phyloP scores from a whole-genome alignment of 768 basidiomycete species.

The Megacollybia marginata region DNA sequence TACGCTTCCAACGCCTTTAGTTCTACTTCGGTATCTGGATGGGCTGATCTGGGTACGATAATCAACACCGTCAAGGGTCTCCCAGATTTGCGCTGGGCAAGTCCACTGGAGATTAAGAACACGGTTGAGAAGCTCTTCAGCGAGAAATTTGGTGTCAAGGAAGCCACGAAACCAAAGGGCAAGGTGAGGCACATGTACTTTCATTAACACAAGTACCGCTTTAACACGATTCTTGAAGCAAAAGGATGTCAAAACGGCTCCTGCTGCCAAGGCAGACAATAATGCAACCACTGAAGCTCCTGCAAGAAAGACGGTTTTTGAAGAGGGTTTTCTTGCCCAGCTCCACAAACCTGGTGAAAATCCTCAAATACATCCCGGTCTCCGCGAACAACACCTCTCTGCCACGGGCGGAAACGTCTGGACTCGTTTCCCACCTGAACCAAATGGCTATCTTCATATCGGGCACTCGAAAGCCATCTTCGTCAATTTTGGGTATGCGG shows the following conservation, averaged over 20 bases:
- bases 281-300: constrained; percentile 27
- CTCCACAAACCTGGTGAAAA: constrained; percentile 94
- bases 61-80: constrained; percentile 57
- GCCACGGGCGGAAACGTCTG: constrained; percentile 78
- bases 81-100: constrained; percentile 73
- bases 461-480: constrained; percentile 99
- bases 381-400: constrained; percentile 76
- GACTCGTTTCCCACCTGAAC: constrained; percentile 98
- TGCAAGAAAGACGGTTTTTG: constrained; percentile 66
- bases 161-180: constrained; percentile 52
- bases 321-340: constrained; percentile 88
- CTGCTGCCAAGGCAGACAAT: constrained; percentile 21
- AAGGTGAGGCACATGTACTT: constrained; percentile 36
- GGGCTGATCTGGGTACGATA: constrained; percentile 65
- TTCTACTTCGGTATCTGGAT: constrained; percentile 52
- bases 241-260: constrained; percentile 33
- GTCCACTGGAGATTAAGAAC: constrained; percentile 77
- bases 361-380: constrained; percentile 70
- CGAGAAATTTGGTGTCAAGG: constrained; percentile 68
- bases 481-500: constrained; percentile 97
- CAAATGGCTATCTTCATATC: constrained; percentile 92
- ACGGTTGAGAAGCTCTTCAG: constrained; percentile 64
- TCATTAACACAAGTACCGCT: not conserved
- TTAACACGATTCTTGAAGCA: constrained; percentile 31
- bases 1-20: constrained; percentile 52